Base-by-base conservation (phyloP, 2,329 filamentous ascomycete genomes). In the Apiospora phragmitis region DNA sequence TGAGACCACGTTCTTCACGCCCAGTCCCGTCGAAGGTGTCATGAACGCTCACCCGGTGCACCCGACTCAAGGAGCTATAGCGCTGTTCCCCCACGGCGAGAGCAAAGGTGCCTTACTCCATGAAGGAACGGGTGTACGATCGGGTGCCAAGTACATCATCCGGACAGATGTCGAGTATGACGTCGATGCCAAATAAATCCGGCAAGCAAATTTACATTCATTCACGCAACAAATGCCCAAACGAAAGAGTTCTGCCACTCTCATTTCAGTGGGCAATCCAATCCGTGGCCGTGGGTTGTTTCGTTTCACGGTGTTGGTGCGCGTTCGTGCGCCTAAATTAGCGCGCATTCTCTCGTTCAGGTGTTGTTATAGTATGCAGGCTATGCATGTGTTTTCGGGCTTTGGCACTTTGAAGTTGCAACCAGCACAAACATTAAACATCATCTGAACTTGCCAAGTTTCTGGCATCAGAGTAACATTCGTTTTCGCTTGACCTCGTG, bases 101-200 rank as follows among this genome's bases (percentile, higher is more conserved):
- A 86, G 88, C 0, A 86, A 87, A 51, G 90, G 90, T 0, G 90
- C 90, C 6, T 78, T 93, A 69, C 75, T 93, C 71, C 91, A 93
- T 74, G 91, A 93, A 76, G 91, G 91, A 0, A 93, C 91, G 0
- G 91, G 91, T 0, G 91, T 93, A 0, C 84, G 86, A n/a, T 88
- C 87, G 74, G 90, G 89, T 0, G 88, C 89, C 0, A 88, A 88
- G 78, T 93, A 93, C 76, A 89, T 93, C 1, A 92, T 93, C 62
- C 80, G 91, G 70, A 92, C 91, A 0, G 91, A 93, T 77, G 88
- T 93, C 4, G 88, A 92, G 78, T 93, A 92, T 73, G 91, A 93
- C 78, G 82, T 93, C 85, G 73, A 73, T 16, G 70, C 74, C 16
- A 70, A 69, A 32, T 66, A 55, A n/a, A 21, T 24, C 42, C 21